A percentile compares a stretch with the other conserved stretches of the same genome.
These are phyloP conservation scores for Scedosporium boydii DNA, from an alignment of 2,329 filamentous ascomycete species.

Conservation along the genomic window DNA sequence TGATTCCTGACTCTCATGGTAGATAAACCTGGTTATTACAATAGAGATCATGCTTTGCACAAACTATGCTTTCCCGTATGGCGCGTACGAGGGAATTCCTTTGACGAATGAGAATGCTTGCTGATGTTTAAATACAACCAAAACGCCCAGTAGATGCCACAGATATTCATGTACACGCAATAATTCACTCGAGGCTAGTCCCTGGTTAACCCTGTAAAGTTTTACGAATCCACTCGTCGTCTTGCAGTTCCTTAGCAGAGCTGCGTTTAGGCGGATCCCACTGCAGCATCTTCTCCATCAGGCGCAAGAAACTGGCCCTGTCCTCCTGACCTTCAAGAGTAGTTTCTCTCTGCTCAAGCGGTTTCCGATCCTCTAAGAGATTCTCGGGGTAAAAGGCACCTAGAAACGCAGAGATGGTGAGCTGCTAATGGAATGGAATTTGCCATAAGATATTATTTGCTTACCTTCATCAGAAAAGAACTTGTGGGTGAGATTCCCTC, in stretches of 20 bases:
- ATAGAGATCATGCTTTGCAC: background rate
- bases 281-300: constrained; percentile 27
- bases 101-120: too few species aligned
- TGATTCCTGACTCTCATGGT: background rate
- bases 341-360: constrained; percentile 19
- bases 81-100: too few species aligned
- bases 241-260: constrained; percentile 18
- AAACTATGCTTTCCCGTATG: too few species aligned
- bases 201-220: background rate
- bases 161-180: background rate
- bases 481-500: constrained; percentile 19
- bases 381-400: background rate
- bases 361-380: background rate
- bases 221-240: constrained; percentile 20
- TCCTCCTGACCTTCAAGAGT: constrained; percentile 21
- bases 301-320: constrained; percentile 19
- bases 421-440: background rate
- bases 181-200: too few species aligned
- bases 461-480: constrained; percentile 29
- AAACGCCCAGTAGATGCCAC: background rate
- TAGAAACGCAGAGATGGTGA: background rate
- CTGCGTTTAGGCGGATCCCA: constrained; percentile 22
- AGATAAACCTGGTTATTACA: background rate
- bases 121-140: background rate
- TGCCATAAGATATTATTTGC: background rate